phyloP scores from a whole-genome alignment of 441 rosid genomes.

The Bocquillonia castaneifolia region DNA sequence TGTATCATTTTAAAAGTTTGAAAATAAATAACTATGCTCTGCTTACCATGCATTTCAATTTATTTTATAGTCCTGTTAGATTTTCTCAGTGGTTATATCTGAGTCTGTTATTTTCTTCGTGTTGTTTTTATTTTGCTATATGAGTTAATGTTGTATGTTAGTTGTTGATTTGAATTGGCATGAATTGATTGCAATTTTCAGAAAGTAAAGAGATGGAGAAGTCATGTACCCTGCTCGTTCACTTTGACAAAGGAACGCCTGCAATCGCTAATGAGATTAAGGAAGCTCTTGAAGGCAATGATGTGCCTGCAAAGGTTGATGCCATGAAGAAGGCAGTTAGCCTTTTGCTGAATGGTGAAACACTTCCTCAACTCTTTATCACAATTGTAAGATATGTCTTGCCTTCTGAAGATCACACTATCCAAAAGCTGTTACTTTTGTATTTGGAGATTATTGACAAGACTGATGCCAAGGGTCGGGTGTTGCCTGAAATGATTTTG shows the following conservation, averaged over 20 bases:
- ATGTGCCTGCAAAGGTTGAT: slow-evolving; percentile 49
- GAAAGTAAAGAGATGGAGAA: slow-evolving; percentile 55
- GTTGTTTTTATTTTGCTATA: neutral
- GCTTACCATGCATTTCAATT: too few relatives aligned
- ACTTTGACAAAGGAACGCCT: slow-evolving; percentile 70
- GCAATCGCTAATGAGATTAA: slow-evolving; percentile 75
- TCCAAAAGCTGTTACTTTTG: slow-evolving; percentile 64
- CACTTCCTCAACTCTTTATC: slow-evolving; percentile 76
- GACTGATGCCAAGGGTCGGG: slow-evolving; percentile 56
- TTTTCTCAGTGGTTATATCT: neutral
- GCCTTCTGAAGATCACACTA: slow-evolving; percentile 71
- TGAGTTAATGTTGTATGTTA: neutral
- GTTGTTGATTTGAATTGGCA: slow-evolving; percentile 10
- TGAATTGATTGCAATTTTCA: slow-evolving; percentile 23
- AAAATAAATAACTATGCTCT: too few relatives aligned
- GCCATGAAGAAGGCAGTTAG: slow-evolving; percentile 77
- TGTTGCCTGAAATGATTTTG: slow-evolving; percentile 73
- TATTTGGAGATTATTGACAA: slow-evolving; percentile 74
- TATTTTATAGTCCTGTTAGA: neutral
- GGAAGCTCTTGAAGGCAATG: slow-evolving; percentile 79
- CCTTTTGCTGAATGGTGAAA: slow-evolving; percentile 73
- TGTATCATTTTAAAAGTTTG: too few relatives aligned
- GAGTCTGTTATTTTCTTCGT: neutral
- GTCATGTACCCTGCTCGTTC: slow-evolving; percentile 55
- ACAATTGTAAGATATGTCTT: slow-evolving; percentile 76